Conservation (phyloP, 2,329 filamentous ascomycete genomes). For the Microdochium bolleyi region DNA sequence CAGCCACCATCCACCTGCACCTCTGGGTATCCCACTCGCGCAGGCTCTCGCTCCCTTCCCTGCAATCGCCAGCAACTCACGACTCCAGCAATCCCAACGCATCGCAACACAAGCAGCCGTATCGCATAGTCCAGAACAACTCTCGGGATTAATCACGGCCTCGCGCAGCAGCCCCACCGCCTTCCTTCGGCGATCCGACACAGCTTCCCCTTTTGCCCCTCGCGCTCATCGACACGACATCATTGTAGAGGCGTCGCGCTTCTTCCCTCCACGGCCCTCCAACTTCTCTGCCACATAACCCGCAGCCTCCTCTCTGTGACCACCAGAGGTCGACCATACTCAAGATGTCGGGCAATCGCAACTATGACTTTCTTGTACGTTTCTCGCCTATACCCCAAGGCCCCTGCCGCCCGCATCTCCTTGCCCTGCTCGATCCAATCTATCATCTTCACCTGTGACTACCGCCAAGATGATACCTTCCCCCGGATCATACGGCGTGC, state of each 20-base stretch:
- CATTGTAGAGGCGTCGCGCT: neutral
- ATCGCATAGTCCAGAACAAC: neutral
- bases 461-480: too few relatives aligned
- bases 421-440: neutral
- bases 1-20: neutral
- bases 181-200: neutral
- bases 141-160: neutral
- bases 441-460: neutral
- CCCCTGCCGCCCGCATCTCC: neutral
- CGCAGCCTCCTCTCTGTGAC: conserved; percentile 7
- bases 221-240: neutral
- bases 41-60: neutral
- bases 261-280: neutral
- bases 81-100: neutral
- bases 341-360: conserved; percentile 91
- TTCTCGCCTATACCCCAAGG: conserved; percentile 9
- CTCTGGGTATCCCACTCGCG: neutral
- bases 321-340: conserved; percentile 13
- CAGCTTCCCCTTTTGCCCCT: neutral
- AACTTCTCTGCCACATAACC: neutral
- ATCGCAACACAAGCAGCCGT: neutral
- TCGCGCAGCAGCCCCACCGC: neutral
- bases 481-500: too few relatives aligned
- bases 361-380: conserved; percentile 97
- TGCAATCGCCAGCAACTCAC: neutral